phyloP scores from a whole-genome alignment of 768 basidiomycete species.

The Mycena haematopus region DNA sequence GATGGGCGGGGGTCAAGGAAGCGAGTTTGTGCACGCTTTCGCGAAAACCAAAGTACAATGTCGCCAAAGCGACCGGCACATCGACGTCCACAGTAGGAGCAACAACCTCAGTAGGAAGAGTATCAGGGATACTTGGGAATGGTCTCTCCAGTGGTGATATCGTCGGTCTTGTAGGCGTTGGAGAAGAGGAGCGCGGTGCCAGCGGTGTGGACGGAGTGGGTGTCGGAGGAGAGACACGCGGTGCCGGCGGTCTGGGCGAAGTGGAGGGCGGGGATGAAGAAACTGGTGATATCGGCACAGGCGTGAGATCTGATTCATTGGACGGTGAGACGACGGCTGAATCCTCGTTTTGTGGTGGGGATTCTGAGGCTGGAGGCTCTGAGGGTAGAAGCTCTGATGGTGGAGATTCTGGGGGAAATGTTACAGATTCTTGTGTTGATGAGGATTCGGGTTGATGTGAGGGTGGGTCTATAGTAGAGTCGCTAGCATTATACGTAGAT shows the following conservation, averaged over 20 bases:
- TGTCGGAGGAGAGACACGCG: not conserved
- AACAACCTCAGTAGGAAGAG: not conserved
- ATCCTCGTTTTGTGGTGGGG: not conserved
- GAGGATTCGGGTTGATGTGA: not conserved
- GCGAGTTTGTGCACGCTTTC: conserved; percentile 53
- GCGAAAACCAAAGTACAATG: conserved; percentile 57
- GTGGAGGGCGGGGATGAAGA: not conserved
- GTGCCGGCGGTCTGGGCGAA: not conserved
- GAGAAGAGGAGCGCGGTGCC: not conserved
- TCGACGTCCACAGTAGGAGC: not conserved
- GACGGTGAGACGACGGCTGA: not conserved
- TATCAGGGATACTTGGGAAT: conserved; percentile 10
- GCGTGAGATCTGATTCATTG: not conserved
- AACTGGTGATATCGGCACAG: not conserved
- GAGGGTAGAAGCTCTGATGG: no score
- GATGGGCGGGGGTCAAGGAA: conserved; percentile 39
- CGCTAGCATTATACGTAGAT: not conserved
- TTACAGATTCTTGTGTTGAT: not conserved
- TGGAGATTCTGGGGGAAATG: not conserved
- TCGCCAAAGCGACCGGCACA: conserved; percentile 36
- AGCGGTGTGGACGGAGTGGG: not conserved
- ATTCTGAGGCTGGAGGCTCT: not conserved
- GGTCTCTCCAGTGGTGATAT: conserved; percentile 21
- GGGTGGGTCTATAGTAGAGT: not conserved
- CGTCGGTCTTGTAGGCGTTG: not conserved